Conservation (phyloP, 1,139 yeast genomes). For the Saccharomycopsis hybrid region DNA sequence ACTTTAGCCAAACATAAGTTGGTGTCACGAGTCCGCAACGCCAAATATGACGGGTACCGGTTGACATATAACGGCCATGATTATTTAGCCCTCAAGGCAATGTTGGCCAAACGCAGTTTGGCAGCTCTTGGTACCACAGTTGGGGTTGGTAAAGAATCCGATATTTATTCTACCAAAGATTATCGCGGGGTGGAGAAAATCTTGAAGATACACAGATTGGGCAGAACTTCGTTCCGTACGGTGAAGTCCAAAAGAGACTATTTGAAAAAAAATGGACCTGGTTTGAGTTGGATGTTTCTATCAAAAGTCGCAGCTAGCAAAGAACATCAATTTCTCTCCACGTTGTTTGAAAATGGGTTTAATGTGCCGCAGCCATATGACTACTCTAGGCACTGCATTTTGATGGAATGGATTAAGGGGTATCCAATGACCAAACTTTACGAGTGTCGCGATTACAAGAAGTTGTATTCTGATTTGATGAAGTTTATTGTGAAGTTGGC, state of each 20-base stretch:
- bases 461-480: conserved; percentile 81
- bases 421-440: conserved; percentile 80
- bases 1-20: conserved; percentile 84
- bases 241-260: conserved; percentile 94
- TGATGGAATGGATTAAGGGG: conserved; percentile 89
- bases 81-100: conserved; percentile 78
- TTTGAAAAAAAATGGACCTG: conserved; percentile 50
- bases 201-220: conserved; percentile 84
- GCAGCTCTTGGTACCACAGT: conserved; percentile 81
- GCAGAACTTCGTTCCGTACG: conserved; percentile 86
- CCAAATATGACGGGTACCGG: conserved; percentile 87
- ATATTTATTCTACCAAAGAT: conserved; percentile 82
- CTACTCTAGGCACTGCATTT: conserved; percentile 81
- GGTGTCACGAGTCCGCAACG: conserved; percentile 73
- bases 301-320: conserved; percentile 87
- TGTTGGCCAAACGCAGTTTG: conserved; percentile 65
- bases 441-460: conserved; percentile 59
- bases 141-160: conserved; percentile 97
- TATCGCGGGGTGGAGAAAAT: conserved; percentile 60
- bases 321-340: conserved; percentile 82
- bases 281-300: conserved; percentile 85
- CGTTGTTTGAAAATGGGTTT: conserved; percentile 68
- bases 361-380: conserved; percentile 86
- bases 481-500: conserved; percentile 76
- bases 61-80: conserved; percentile 87